These are phyloP conservation scores for Tolypocladium sp. DNA, from an alignment of 2,329 filamentous ascomycete genomes.

Conservation along the genomic window DNA sequence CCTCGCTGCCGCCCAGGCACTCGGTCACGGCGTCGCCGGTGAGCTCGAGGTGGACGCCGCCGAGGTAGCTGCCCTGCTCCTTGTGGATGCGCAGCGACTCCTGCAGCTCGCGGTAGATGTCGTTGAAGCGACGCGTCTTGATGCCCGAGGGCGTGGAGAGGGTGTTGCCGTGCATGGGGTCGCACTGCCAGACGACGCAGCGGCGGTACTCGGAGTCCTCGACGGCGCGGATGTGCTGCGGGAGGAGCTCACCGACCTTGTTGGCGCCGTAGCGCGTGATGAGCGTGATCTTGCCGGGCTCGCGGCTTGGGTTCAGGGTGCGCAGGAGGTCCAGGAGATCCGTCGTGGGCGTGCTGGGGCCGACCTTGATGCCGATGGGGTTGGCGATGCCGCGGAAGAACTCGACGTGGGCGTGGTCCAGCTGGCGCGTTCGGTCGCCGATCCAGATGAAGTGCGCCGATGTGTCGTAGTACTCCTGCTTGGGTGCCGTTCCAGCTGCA, in stretches of 20 bases:
- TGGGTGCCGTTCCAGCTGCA: constrained; percentile 11
- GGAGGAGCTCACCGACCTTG: constrained; percentile 67
- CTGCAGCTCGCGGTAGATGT: constrained; percentile 81
- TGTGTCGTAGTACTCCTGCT: constrained; percentile 80
- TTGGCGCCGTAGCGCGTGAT: constrained; percentile 89
- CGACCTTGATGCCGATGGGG: constrained; percentile 93
- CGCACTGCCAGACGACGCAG: constrained; percentile 89
- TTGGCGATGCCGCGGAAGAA: constrained; percentile 96
- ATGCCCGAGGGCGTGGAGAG: constrained; percentile 62
- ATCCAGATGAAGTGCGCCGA: constrained; percentile 98
- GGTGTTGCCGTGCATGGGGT: constrained; percentile 93
- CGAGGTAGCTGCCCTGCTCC: constrained; percentile 74
- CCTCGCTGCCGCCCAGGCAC: constrained; percentile 84
- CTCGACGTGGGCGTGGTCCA: constrained; percentile 89
- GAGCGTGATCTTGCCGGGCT: constrained; percentile 87
- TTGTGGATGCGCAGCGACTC: constrained; percentile 80
- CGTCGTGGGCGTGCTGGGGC: constrained; percentile 66
- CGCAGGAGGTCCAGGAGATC: constrained; percentile 76
- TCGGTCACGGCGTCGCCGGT: constrained; percentile 96
- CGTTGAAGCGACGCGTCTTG: constrained; percentile 86
- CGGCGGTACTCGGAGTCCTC: constrained; percentile 61
- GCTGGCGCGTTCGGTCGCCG: constrained; percentile 87
- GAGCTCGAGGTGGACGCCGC: constrained; percentile 89
- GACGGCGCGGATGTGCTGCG: constrained; percentile 80
- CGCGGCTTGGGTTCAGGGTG: constrained; percentile 71